Evolutionary conservation across 805 yeast genomes (phyloP).

Genomic region (Hanseniaspora mollemarum): DNA sequence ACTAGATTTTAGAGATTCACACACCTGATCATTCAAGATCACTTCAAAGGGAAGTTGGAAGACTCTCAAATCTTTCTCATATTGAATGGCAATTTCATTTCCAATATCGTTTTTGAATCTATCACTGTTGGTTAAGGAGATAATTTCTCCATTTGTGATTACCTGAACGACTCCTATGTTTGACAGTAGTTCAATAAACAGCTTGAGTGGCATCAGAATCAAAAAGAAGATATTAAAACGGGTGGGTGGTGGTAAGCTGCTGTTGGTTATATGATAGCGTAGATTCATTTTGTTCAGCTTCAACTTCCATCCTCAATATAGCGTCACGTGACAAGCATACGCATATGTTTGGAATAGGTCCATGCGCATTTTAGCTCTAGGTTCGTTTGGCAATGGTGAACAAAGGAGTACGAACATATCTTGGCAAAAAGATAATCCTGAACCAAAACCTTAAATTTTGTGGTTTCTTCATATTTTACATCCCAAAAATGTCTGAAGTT

Average conservation of each 20-base stretch:
- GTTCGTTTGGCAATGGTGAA: no score
- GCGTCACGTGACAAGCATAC: no score
- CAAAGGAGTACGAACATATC: no score
- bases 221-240: neutral
- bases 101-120: neutral
- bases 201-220: neutral
- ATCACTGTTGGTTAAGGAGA: neutral
- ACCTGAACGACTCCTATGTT: neutral
- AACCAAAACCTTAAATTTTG: no score
- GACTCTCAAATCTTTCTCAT: neutral
- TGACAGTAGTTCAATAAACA: neutral
- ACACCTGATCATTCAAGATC: neutral
- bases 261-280: no score
- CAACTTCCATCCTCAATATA: no score
- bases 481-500: slow-evolving; percentile 19
- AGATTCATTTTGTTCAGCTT: neutral
- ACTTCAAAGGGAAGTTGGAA: neutral
- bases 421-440: no score
- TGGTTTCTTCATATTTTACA: no score
- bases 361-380: no score
- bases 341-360: no score
- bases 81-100: neutral
- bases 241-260: neutral
- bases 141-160: neutral
- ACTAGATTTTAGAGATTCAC: neutral